These are phyloP conservation scores for Meredithiella fracta DNA, from an alignment of 2,329 filamentous ascomycete species.

Conservation along the genomic window DNA sequence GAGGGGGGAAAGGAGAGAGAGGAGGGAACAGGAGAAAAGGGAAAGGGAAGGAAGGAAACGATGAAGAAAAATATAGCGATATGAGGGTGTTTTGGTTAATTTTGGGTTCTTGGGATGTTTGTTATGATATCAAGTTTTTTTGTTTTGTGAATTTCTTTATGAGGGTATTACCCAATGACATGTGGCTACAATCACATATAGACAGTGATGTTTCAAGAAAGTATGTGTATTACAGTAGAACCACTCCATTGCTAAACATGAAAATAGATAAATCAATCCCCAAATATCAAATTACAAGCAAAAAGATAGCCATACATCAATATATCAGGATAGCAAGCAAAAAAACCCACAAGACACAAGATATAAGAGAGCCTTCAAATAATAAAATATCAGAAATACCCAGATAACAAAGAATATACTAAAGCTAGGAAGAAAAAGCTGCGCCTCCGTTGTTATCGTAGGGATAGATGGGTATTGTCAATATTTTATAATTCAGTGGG, in stretches of 20 bases:
- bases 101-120: neutral
- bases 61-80: neutral
- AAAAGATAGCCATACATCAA: neutral
- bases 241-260: neutral
- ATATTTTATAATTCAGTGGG: too few species aligned
- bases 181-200: too few species aligned
- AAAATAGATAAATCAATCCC: neutral
- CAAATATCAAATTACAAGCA: neutral
- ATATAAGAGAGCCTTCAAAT: too few species aligned
- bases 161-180: too few species aligned
- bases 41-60: slow-evolving; percentile 1
- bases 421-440: too few species aligned
- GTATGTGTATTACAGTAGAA: too few species aligned
- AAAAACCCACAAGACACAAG: too few species aligned
- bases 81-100: neutral
- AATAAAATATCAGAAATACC: too few species aligned
- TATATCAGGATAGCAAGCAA: neutral
- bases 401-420: too few species aligned
- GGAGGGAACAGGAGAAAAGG: neutral
- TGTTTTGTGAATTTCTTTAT: neutral
- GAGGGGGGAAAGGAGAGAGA: neutral
- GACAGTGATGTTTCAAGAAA: too few species aligned
- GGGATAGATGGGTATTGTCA: too few species aligned
- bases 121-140: neutral
- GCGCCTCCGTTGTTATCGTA: too few species aligned